These are phyloP conservation scores for Millerozyma miso DNA, from an alignment of 805 yeast species.

Conservation along the genomic window DNA sequence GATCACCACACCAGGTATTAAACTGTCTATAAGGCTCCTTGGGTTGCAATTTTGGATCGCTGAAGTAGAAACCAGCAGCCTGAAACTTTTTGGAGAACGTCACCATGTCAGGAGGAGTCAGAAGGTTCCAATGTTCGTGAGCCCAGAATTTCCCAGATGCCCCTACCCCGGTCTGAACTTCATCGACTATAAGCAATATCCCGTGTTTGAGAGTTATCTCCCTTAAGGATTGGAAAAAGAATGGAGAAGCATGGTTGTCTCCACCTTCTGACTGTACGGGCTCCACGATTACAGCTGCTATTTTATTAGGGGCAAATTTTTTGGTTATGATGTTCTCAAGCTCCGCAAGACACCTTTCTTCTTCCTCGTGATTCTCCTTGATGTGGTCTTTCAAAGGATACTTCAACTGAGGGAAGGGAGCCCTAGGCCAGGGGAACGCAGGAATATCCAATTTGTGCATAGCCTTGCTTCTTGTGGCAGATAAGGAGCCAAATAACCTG, in stretches of 20 bases:
- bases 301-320: constrained; percentile 32
- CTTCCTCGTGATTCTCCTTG: constrained; percentile 44
- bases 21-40: constrained; percentile 80
- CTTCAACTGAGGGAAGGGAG: constrained; percentile 41
- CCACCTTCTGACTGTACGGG: constrained; percentile 93
- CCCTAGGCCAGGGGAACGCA: constrained; percentile 57
- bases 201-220: constrained; percentile 68
- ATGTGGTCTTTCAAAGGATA: constrained; percentile 35
- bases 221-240: constrained; percentile 78
- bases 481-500: constrained; percentile 51
- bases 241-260: constrained; percentile 78
- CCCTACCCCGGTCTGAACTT: constrained; percentile 88
- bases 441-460: constrained; percentile 57
- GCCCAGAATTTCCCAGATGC: constrained; percentile 87
- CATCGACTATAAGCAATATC: constrained; percentile 73
- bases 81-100: constrained; percentile 88
- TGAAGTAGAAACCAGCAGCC: constrained; percentile 83
- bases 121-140: constrained; percentile 76
- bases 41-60: constrained; percentile 69
- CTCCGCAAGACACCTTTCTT: constrained; percentile 41
- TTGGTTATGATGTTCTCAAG: constrained; percentile 36
- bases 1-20: constrained; percentile 94
- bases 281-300: constrained; percentile 84
- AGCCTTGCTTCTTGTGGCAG: constrained; percentile 54
- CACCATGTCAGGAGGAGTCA: constrained; percentile 77